Evolutionary conservation across 1,284 basidiomycete species (phyloP), one percentile per base, ranked within the genome.

Genomic region (Heterobasidion annosum): DNA sequence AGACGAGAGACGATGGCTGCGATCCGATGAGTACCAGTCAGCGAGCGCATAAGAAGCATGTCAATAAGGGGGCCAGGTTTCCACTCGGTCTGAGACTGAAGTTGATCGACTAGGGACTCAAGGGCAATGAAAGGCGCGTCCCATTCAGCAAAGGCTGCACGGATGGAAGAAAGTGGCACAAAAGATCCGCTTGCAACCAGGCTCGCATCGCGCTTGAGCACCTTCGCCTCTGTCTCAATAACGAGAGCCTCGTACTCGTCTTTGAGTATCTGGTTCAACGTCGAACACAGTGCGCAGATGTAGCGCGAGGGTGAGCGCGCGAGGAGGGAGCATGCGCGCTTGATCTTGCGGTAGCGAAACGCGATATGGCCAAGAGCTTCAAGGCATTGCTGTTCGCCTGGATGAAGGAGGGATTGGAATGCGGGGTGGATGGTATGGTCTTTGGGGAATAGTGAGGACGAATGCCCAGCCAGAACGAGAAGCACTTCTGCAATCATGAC

Each of bases 401-500:
- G 92, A 64, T 94, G 91, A 1, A 94, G 78, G 16, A 92, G 80
- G 9, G 82, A 74, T 1, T 74, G 67, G 61, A 93, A 85, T 0
- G 83, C 75, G 2, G 86, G 79, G 51, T 87, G 76, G 12, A 92
- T 64, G 13, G 73, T 70, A 57, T 81, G 68, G 50, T 81, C 79
- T 51, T 69, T 64, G 9, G 81, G 75, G 58, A 94, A 91, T 51
- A 94, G 74, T 1, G 90, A 88, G 0, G 91, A 93, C 1, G 81
- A 75, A 70, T 94, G 90, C 42, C 91, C 92, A 2, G 85, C 82
- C 48, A 94, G 83, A 51, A 93, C 76, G 53, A 93, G 79, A 47
- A 94, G 78, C 51, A 93, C 73, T 70, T 94, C 92, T 60, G 90
- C 85, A 59, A 94, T 89, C 91, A 93, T 83, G 57, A 50, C 47